Evolutionary conservation across 2,329 filamentous ascomycete genomes (phyloP).

Genomic region (Colletotrichum filicis): DNA sequence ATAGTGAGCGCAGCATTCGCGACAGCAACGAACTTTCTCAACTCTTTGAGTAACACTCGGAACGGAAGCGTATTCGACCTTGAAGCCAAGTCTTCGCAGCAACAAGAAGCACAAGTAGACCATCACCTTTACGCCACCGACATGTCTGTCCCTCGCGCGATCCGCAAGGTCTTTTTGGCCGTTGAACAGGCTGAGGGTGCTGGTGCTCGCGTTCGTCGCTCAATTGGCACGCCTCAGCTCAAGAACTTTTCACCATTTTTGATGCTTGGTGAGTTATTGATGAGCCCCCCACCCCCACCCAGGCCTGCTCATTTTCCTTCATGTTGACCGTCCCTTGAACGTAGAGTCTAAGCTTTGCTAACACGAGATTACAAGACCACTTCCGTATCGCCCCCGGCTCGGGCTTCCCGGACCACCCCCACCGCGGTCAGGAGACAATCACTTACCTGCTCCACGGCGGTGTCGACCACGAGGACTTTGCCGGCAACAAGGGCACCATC

Average conservation of each 20-base stretch:
- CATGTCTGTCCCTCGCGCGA: conserved; percentile 78
- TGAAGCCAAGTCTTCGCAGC: conserved; percentile 21
- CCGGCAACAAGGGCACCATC: conserved; percentile 86
- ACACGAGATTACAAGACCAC: conserved; percentile 84
- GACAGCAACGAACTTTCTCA: conserved; percentile 29
- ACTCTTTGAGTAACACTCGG: conserved; percentile 7
- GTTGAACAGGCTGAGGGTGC: conserved; percentile 88
- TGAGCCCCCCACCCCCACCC: conserved; percentile 62
- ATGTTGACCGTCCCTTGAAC: conserved; percentile 89
- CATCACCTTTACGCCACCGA: conserved; percentile 51
- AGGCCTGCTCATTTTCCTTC: not conserved
- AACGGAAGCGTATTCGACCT: not conserved
- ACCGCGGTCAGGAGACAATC: conserved; percentile 86
- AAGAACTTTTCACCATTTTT: conserved; percentile 92
- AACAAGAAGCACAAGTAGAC: conserved; percentile 9
- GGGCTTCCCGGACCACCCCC: conserved; percentile 90
- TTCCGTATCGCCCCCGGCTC: conserved; percentile 84
- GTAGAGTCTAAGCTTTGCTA: conserved; percentile 82
- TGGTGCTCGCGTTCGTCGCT: conserved; percentile 86
- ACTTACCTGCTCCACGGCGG: conserved; percentile 89
- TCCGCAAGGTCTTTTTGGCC: conserved; percentile 86
- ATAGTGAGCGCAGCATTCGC: conserved; percentile 37
- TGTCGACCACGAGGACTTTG: conserved; percentile 93
- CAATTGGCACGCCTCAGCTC: conserved; percentile 85
- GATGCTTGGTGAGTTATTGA: conserved; percentile 92